Evolutionary conservation across 2,329 filamentous ascomycete genomes (phyloP).

Genomic region (Sporothrix sp.): DNA sequence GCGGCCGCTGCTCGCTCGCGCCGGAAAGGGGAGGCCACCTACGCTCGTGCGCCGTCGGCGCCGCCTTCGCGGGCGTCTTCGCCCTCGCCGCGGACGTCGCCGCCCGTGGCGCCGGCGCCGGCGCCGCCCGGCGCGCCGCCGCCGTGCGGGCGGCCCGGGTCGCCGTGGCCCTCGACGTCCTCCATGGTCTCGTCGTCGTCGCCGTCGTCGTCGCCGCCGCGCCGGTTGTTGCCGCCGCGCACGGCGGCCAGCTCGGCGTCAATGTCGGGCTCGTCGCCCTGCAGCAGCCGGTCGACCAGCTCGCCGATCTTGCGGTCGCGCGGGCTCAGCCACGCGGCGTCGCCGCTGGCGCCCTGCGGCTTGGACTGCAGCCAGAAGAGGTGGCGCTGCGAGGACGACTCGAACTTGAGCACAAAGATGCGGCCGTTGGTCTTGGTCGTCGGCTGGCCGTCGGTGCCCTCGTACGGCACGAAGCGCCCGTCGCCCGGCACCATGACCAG

Average conservation of each 20-base stretch:
- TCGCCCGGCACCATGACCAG: slow-evolving; percentile 90
- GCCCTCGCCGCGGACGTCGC: slow-evolving; percentile 85
- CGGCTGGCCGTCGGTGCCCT: slow-evolving; percentile 46
- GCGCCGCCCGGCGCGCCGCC: slow-evolving; percentile 65
- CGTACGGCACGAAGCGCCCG: slow-evolving; percentile 76
- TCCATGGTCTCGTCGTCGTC: slow-evolving; percentile 66
- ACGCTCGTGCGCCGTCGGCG: slow-evolving; percentile 97
- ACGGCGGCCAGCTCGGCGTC: slow-evolving; percentile 59
- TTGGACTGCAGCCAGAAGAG: slow-evolving; percentile 97
- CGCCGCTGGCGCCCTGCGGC: slow-evolving; percentile 58
- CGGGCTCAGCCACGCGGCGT: slow-evolving; percentile 70
- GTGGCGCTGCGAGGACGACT: slow-evolving; percentile 80
- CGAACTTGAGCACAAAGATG: slow-evolving; percentile 88
- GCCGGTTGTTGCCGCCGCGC: slow-evolving; percentile 27
- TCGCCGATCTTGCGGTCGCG: slow-evolving; percentile 81
- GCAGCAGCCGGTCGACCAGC: slow-evolving; percentile 73
- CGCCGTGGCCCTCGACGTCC: slow-evolving; percentile 59
- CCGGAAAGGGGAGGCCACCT: slow-evolving; percentile 50
- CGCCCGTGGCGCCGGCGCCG: slow-evolving; percentile 77
- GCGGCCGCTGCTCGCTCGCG: too few relatives aligned
- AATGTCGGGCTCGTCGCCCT: slow-evolving; percentile 82
- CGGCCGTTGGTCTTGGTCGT: slow-evolving; percentile 69
- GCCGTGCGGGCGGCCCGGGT: slow-evolving; percentile 45
- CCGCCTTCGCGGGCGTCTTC: slow-evolving; percentile 82
- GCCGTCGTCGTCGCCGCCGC: slow-evolving; percentile 24